These are phyloP conservation scores for Penicillium ucsense DNA, from an alignment of 495 filamentous ascomycete species.

Conservation along the genomic window DNA sequence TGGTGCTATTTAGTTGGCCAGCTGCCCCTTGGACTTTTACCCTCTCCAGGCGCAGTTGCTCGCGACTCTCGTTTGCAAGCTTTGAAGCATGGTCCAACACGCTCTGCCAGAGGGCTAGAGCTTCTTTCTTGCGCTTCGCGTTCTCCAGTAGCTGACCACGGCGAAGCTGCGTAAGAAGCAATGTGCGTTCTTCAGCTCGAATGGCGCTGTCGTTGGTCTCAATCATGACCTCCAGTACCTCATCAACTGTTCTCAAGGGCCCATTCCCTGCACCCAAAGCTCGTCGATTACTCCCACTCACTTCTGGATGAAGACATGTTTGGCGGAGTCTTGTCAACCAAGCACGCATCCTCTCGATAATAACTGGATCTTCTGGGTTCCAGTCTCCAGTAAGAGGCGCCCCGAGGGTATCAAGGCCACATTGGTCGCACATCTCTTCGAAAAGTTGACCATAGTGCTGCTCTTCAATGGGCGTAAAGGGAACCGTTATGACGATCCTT, in stretches of 20 bases:
- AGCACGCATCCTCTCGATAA: slow-evolving; percentile 55
- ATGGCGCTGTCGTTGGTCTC: slow-evolving; percentile 61
- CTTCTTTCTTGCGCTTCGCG: slow-evolving; percentile 43
- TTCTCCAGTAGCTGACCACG: slow-evolving; percentile 70
- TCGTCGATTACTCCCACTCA: slow-evolving; percentile 57
- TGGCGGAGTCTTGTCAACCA: slow-evolving; percentile 70
- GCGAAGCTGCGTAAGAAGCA: slow-evolving; percentile 50
- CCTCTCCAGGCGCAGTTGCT: slow-evolving; percentile 46
- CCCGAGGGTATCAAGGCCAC: slow-evolving; percentile 55
- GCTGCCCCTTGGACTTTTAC: slow-evolving; percentile 12
- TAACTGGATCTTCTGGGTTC: slow-evolving; percentile 47
- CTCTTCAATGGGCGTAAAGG: slow-evolving; percentile 81
- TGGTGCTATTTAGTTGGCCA: slow-evolving; percentile 1
- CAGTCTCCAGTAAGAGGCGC: slow-evolving; percentile 48
- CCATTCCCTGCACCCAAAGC: slow-evolving; percentile 54
- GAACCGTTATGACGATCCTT: slow-evolving; percentile 77
- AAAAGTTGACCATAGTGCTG: slow-evolving; percentile 71
- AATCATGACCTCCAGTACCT: slow-evolving; percentile 84
- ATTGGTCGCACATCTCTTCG: slow-evolving; percentile 58
- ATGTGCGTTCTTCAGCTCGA: slow-evolving; percentile 54
- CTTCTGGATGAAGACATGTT: slow-evolving; percentile 76
- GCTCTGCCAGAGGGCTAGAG: slow-evolving; percentile 56
- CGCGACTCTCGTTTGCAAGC: slow-evolving; percentile 55
- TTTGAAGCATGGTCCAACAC: slow-evolving; percentile 43
- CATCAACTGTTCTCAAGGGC: slow-evolving; percentile 65